These are phyloP conservation scores for Pharus latifolius DNA, from an alignment of 176 grass and related monocot genomes.

Conservation along the genomic window DNA sequence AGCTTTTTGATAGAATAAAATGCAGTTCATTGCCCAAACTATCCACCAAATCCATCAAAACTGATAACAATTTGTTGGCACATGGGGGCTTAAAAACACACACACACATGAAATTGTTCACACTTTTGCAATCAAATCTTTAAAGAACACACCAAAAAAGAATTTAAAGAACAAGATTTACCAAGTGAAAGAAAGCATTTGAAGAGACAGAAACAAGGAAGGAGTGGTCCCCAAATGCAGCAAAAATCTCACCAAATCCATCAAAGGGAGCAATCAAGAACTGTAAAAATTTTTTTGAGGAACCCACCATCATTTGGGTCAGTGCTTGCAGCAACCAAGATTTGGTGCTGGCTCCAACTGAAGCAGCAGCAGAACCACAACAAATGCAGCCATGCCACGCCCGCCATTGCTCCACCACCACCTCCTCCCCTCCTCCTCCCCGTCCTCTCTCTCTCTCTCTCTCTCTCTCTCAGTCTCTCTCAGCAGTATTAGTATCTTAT, in stretches of 20 bases:
- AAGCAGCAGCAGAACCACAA: slow-evolving; percentile 1
- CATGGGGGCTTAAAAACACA: no score
- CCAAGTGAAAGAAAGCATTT: not conserved
- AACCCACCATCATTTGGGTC: slow-evolving; percentile 39
- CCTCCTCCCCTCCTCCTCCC: not conserved
- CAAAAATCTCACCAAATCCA: not conserved
- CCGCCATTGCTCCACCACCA: slow-evolving; percentile 27
- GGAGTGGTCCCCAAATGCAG: not conserved
- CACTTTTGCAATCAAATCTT: no score
- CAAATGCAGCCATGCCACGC: not conserved
- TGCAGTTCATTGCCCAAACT: not conserved
- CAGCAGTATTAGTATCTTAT: no score
- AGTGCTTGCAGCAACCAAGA: slow-evolving; percentile 27
- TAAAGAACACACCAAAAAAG: not conserved
- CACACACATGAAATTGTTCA: no score
- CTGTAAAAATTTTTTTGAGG: not conserved
- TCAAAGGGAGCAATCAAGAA: not conserved
- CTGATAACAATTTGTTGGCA: no score
- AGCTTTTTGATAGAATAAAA: not conserved
- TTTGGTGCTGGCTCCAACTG: slow-evolving; percentile 17
- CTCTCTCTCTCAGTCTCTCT: not conserved
- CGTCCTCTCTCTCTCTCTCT: not conserved
- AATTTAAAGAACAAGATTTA: slow-evolving; percentile 14
- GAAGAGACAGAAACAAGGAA: not conserved
- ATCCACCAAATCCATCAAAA: not conserved